phyloP scores from a whole-genome alignment of 306 rosid genomes.

The Notholithocarpus densiflorus region DNA sequence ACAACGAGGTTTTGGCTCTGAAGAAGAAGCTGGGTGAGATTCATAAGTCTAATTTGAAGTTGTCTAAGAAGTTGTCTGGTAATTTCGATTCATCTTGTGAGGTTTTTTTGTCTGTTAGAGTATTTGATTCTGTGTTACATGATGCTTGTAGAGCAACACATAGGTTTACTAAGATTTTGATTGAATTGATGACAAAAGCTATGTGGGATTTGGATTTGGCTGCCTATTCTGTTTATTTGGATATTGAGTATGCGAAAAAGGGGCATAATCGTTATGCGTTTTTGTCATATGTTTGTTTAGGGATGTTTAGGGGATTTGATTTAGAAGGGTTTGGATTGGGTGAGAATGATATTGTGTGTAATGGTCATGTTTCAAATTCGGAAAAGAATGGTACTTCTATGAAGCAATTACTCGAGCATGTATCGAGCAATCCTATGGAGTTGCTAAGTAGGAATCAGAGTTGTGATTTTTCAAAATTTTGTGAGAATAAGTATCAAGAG shows the following conservation, averaged over 20 bases:
- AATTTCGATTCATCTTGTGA: constrained; percentile 55
- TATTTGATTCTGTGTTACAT: constrained; percentile 68
- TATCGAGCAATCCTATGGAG: constrained; percentile 85
- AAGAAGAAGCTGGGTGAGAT: constrained; percentile 55
- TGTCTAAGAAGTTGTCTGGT: constrained; percentile 60
- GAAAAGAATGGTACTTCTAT: constrained; percentile 34
- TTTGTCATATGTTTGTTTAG: constrained; percentile 81
- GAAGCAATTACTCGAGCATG: constrained; percentile 86
- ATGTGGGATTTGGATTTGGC: constrained; percentile 93
- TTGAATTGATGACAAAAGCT: constrained; percentile 82
- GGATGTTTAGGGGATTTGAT: constrained; percentile 78
- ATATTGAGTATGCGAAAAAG: constrained; percentile 61
- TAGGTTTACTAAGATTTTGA: constrained; percentile 69
- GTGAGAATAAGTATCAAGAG: constrained; percentile 80
- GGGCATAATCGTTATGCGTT: constrained; percentile 75
- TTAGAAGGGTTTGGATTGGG: constrained; percentile 40
- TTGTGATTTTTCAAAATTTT: constrained; percentile 71
- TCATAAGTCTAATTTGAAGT: constrained; percentile 51
- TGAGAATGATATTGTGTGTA: constrained; percentile 25
- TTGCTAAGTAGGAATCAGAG: constrained; percentile 54
- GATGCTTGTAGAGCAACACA: constrained; percentile 75
- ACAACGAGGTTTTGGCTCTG: constrained; percentile 60
- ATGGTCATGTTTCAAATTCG: constrained; percentile 30
- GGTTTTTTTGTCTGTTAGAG: constrained; percentile 67
- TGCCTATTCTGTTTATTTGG: constrained; percentile 61